Evolutionary conservation across 768 basidiomycete genomes (phyloP), one percentile per base, ranked within the genome.

Genomic region (Calocera viscosa): DNA sequence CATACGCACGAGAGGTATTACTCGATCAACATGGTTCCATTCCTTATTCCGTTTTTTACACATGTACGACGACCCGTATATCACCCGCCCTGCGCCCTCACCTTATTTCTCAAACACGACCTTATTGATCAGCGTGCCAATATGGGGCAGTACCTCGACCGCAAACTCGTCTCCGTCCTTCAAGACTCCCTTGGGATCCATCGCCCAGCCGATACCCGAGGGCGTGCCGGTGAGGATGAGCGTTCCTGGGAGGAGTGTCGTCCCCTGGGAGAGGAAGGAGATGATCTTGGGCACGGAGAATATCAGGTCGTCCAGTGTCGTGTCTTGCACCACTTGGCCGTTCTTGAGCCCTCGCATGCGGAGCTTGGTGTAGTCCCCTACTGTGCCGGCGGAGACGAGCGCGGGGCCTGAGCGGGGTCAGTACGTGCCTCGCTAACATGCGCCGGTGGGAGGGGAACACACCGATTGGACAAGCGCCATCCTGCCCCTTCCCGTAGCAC

Each of bases 181-280:
- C 30, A 75, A 64, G 22, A 67, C 30, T 32, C 68, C 63, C 10
- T 64, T 69, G 12, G 73, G 73, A 43, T 69, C 40, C 30, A 40
- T 47, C 12, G 69, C 72, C 66, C 67, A 75, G 66, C 71, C 72
- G 26, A 69, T 65, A 26, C 67, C 67, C 69, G 8, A 78, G 69
- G 71, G 69, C 1, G 77, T 77, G 7, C 75, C 74, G 0, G 91
- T 94, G 70, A 92, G 81, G 71, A 93, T 92, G 72, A 92, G 79
- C 0, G 88, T 85, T 0, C 91, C 91, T 0, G 89, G 86, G 70
- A 84, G 84, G 22, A 94, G 83, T 0, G 91, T 92, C 10, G 90
- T 92, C 2, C 85, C 89, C 72, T 91, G 88, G 0, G 89, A 91
- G 49, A 94, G 84, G 79, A 86, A 89, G 0, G 90, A 79, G 49